Evolutionary conservation across 2,329 filamentous ascomycete species (phyloP), one percentile per base, ranked within the genome.

Genomic region (Talaromyces piceae): DNA sequence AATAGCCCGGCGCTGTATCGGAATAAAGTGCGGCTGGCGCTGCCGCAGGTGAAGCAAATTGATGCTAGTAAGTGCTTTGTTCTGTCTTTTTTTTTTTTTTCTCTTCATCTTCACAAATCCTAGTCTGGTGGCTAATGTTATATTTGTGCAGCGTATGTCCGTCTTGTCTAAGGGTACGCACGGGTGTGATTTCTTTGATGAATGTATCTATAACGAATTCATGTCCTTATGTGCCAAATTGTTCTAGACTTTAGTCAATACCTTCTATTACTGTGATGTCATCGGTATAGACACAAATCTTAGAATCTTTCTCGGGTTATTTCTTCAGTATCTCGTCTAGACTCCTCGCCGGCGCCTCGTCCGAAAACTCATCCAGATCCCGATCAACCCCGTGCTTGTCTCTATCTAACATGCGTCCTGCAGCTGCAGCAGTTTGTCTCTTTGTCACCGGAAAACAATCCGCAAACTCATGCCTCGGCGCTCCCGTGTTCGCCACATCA

Each of bases 11-110:
- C 88, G 1, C 71, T 96, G 55, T 98, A 98, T 70, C 78, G 93
- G 63, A 97, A 96, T 72, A 98, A 98, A 73, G 83, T 98, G 41
- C 80, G 86, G 53, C 72, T 98, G 67, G 87, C 90, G 28, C 70
- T 98, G 68, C 93, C 93, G 52, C 86, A 93, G 68, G 75, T 98
- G 48, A 81, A 81, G 66, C 91, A 98, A 75, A 96, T 98, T 66
- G 93, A 98, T 80, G 93, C 93, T 53, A 94, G 91, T 96, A 77
- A 82, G 90, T 41, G n/a, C n/a, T n/a, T n/a, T n/a, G n/a, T n/a
- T n/a, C n/a, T n/a, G n/a, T n/a, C n/a, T n/a, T n/a, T n/a, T n/a
- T n/a, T n/a, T n/a, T n/a, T n/a, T n/a, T n/a, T n/a, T n/a, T n/a
- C n/a, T n/a, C n/a, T n/a, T n/a, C n/a, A n/a, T n/a, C n/a, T n/a